Conservation (phyloP, 768 basidiomycete genomes). For the Flagelloscypha sp. region DNA sequence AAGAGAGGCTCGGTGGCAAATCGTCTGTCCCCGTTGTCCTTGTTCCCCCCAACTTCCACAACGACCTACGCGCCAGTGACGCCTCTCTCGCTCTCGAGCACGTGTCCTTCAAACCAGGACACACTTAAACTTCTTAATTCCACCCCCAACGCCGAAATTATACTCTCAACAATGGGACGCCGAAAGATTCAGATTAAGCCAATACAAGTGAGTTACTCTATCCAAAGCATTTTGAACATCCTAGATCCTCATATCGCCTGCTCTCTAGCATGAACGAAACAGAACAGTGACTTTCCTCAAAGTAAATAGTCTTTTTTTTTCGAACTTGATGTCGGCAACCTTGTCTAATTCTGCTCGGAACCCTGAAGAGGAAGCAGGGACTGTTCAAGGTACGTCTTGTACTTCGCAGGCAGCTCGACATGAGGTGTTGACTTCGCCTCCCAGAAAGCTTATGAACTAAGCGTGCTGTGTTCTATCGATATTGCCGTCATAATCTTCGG, state of each 20-base stretch:
- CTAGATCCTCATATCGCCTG: neutral
- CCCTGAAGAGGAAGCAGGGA: neutral
- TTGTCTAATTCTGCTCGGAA: too few relatives aligned
- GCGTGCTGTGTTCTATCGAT: constrained; percentile 12
- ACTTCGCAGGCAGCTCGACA: neutral
- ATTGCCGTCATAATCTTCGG: constrained; percentile 13
- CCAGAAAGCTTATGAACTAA: constrained; percentile 12
- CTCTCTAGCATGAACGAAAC: constrained; percentile 11
- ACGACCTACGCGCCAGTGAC: too few relatives aligned
- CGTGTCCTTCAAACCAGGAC: too few relatives aligned
- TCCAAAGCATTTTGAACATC: constrained; percentile 1
- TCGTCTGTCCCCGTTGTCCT: too few relatives aligned
- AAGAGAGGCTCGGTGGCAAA: too few relatives aligned
- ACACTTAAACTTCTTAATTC: too few relatives aligned
- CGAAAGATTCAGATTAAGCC: constrained; percentile 13
- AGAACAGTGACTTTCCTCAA: constrained; percentile 12
- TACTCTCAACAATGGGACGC: constrained; percentile 10
- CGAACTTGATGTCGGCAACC: neutral
- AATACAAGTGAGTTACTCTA: constrained; percentile 7
- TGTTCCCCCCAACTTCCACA: too few relatives aligned
- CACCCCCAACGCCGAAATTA: too few relatives aligned
- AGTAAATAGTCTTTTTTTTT: constrained; percentile 1
- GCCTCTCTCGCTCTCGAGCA: too few relatives aligned
- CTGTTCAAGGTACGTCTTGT: neutral
- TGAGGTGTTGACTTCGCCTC: too few relatives aligned